Conservation (phyloP, 176 grass and related monocot genomes). For the Zea mays region Zm-B73-REFERENCE-NAM-5.0 NC_050097.1:240633001-240633500, state of each 20-base stretch:
- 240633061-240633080: background rate
- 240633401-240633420: background rate
- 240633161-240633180: constrained; percentile 35
- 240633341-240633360: constrained; percentile 64
- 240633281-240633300: background rate
- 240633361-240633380: constrained; percentile 59
- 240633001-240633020: background rate
- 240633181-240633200: background rate
- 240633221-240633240: background rate
- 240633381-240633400: constrained; percentile 24
- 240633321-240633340: constrained; percentile 38
- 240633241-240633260: background rate
- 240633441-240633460: background rate
- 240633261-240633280: constrained; percentile 18
- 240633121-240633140: background rate
- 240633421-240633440: background rate
- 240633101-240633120: background rate
- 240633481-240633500: background rate
- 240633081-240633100: background rate
- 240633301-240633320: background rate
- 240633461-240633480: background rate
- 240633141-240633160: constrained; percentile 7
- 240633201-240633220: constrained; percentile 36
- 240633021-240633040: background rate
- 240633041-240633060: background rate